Conservation (phyloP, 257 asterid species). For the Coffea eugenioides region DNA sequence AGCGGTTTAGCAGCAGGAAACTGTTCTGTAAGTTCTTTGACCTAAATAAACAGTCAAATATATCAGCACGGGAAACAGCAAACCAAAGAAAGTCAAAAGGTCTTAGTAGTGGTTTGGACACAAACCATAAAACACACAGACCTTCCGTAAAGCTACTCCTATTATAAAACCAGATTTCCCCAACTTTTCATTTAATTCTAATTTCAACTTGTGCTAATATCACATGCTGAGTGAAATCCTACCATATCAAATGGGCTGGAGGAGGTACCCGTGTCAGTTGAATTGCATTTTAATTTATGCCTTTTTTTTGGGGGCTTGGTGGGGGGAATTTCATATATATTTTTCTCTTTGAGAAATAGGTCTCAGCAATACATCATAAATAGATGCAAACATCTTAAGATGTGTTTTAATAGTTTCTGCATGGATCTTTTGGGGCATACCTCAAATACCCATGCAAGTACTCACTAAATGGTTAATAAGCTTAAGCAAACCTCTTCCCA, state of each 20-base stretch:
- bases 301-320: no score
- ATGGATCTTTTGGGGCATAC: background rate
- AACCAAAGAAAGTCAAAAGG: conserved; percentile 5
- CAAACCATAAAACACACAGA: background rate
- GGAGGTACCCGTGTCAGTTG: background rate
- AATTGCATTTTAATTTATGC: background rate
- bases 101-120: background rate
- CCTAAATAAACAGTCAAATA: conserved; percentile 43
- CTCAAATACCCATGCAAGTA: background rate
- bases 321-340: background rate
- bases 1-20: conserved; percentile 95
- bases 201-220: no score
- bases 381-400: no score
- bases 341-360: background rate
- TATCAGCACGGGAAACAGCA: conserved; percentile 2
- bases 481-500: no score
- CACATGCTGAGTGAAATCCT: background rate
- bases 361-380: no score
- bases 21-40: conserved; percentile 87
- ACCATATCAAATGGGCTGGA: background rate
- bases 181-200: background rate
- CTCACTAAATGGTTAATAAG: no score
- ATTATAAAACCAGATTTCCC: no score
- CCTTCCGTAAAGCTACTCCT: background rate
- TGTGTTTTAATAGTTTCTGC: no score